Base-by-base conservation (phyloP, 768 basidiomycete species). In the Panellus pusillus region DNA sequence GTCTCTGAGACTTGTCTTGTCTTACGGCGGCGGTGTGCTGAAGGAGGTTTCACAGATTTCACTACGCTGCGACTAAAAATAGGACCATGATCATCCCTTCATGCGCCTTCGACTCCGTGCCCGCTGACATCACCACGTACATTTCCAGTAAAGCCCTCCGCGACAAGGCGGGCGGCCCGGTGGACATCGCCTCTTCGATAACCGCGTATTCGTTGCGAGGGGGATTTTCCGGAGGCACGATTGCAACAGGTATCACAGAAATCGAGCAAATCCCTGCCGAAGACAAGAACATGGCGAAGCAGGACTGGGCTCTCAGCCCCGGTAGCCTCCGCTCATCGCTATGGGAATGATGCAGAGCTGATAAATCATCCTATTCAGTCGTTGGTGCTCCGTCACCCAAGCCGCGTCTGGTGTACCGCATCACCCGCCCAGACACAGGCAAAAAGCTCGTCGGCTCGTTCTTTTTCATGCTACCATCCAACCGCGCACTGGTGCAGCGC, bases 71-170 rank as follows among this genome's bases (percentile, higher is more conserved):
- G 0, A 81, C 77, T 9, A 82, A 84, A 63, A 84, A 80, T 2
- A 80, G 82, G 40, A 76, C 91, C 6, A 79, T 91, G 58, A 87
- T 98, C 59, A 78, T 97, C 17, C 91, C 91, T 19, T 76, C 83
- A 2, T 89, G 84, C 49, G 93, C 87, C 2, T 78, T 89, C 55
- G 90, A 92, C 66, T 91, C 89, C 1, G 63, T 91, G 27, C 90
- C 90, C 3, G 82, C 86, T 3, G 93, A 97, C 65, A 66, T 88
- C 40, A 69, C 80, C 11, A 80, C 83, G 0, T 86, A 83, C 69
- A 70, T 91, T 43, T 79, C 88, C 15, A 86, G 86, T 53, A 83
- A 80, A 61, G 84, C 84, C 0, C 77, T 94, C 47, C 86, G 86
- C 66, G 63, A 72, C 9, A 65, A 70, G 45, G 70, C 64, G 1